These are phyloP conservation scores for Alternaria brassicae DNA, from an alignment of 2,329 filamentous ascomycete genomes.

Conservation along the genomic window DNA sequence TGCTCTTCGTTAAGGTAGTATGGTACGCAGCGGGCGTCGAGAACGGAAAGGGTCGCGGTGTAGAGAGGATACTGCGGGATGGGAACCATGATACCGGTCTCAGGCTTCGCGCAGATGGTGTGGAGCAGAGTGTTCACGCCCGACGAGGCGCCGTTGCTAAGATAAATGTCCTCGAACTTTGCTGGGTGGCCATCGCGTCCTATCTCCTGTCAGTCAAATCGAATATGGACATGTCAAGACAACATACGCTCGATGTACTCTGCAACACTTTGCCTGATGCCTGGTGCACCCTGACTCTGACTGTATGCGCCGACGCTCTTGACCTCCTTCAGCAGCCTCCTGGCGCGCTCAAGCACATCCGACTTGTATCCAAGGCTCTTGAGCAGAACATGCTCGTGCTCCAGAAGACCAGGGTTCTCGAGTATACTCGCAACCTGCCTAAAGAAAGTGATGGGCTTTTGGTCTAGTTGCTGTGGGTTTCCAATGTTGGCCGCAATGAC, in stretches of 20 bases:
- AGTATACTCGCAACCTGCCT: conserved; percentile 91
- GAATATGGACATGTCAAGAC: too few species aligned
- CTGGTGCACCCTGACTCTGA: conserved; percentile 86
- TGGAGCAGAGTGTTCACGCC: conserved; percentile 94
- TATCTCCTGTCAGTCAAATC: conserved; percentile 45
- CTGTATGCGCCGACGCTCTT: conserved; percentile 97
- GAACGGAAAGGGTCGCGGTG: conserved; percentile 85
- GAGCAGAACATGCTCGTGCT: conserved; percentile 81
- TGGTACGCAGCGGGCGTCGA: conserved; percentile 86
- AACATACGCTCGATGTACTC: conserved; percentile 84
- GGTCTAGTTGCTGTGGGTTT: conserved; percentile 97
- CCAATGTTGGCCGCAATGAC: conserved; percentile 98
- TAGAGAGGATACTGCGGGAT: conserved; percentile 99
- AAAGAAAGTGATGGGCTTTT: conserved; percentile 99
- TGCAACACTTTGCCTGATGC: conserved; percentile 87
- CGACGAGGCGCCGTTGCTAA: conserved; percentile 89
- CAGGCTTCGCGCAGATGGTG: conserved; percentile 79
- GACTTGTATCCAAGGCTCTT: conserved; percentile 82
- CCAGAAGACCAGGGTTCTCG: conserved; percentile 85
- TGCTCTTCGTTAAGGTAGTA: conserved; percentile 91
- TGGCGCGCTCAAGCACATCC: conserved; percentile 86
- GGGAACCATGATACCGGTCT: conserved; percentile 86
- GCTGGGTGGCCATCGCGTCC: conserved; percentile 88
- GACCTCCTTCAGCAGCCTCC: conserved; percentile 79
- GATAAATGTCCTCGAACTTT: conserved; percentile 81